Conservation (phyloP, 2,329 filamentous ascomycete species). For the Pyrenophora tritici-repentis region DNA sequence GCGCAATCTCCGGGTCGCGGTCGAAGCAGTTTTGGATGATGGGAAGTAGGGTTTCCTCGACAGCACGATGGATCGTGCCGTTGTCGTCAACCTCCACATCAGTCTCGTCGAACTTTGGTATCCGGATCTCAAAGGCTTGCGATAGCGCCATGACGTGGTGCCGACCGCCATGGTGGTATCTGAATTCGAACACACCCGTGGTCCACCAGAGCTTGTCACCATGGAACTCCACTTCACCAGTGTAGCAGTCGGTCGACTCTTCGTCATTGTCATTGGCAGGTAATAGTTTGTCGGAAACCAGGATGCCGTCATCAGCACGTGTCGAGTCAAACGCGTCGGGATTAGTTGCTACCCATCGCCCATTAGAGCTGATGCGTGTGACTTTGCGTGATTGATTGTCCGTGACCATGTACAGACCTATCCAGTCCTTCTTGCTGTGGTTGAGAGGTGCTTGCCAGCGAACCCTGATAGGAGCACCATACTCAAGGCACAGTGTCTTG, state of each 20-base stretch:
- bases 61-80: constrained; percentile 66
- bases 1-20: constrained; percentile 86
- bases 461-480: constrained; percentile 86
- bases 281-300: constrained; percentile 68
- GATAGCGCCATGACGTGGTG: constrained; percentile 95
- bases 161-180: constrained; percentile 91
- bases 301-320: constrained; percentile 75
- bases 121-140: constrained; percentile 87
- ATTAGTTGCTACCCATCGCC: constrained; percentile 86
- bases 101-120: constrained; percentile 80
- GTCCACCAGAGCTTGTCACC: constrained; percentile 98
- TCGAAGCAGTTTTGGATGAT: constrained; percentile 92
- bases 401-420: constrained; percentile 93
- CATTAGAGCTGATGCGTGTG: constrained; percentile 82
- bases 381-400: constrained; percentile 87
- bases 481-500: constrained; percentile 81
- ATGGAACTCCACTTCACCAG: constrained; percentile 83
- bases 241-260: constrained; percentile 64
- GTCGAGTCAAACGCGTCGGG: constrained; percentile 75
- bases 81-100: constrained; percentile 64
- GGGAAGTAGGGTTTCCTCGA: constrained; percentile 79
- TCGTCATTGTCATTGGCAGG: constrained; percentile 51
- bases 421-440: constrained; percentile 91
- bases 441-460: constrained; percentile 87
- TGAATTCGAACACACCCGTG: constrained; percentile 92